Conservation (phyloP, 2,329 filamentous ascomycete genomes). For the Talaromyces sp. region DNA sequence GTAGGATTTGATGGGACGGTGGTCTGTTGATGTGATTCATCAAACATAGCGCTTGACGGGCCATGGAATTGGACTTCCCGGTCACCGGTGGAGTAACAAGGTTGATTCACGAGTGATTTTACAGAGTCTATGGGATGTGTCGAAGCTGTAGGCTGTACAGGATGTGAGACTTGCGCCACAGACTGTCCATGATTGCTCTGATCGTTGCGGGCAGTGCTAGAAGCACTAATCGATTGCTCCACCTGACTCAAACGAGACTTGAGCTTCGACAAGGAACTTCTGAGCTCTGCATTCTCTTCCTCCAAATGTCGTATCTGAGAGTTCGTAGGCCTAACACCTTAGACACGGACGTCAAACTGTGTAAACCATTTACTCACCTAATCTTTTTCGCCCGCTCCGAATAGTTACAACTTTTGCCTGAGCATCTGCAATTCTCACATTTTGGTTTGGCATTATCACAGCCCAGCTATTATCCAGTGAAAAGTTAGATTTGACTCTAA, state of each 20-base stretch:
- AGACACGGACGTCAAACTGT: not conserved
- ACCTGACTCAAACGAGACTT: conserved; percentile 1
- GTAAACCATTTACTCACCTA: conserved; percentile 17
- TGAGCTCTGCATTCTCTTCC: conserved; percentile 26
- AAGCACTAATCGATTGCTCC: not conserved
- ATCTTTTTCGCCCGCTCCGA: conserved; percentile 33
- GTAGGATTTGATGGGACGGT: not conserved
- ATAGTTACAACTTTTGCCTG: conserved; percentile 46
- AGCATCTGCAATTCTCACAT: conserved; percentile 48
- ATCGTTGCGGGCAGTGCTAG: not conserved
- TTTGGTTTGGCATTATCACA: conserved; percentile 47
- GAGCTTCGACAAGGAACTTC: conserved; percentile 19
- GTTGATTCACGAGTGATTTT: not conserved
- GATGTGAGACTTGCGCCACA: not conserved
- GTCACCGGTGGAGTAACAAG: conserved; percentile 18
- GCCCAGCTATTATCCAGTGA: conserved; percentile 41
- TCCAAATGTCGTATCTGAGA: conserved; percentile 27
- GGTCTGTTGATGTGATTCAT: conserved; percentile 9
- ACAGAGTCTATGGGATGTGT: not conserved
- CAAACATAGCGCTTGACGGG: conserved; percentile 16
- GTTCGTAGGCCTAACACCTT: conserved; percentile 25
- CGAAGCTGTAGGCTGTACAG: not conserved
- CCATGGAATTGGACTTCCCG: conserved; percentile 15
- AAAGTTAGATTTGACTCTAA: too few species aligned
- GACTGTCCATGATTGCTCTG: not conserved